Evolutionary conservation across 805 yeast species (phyloP).

Genomic region (Yarrowia yakushimensis): DNA sequence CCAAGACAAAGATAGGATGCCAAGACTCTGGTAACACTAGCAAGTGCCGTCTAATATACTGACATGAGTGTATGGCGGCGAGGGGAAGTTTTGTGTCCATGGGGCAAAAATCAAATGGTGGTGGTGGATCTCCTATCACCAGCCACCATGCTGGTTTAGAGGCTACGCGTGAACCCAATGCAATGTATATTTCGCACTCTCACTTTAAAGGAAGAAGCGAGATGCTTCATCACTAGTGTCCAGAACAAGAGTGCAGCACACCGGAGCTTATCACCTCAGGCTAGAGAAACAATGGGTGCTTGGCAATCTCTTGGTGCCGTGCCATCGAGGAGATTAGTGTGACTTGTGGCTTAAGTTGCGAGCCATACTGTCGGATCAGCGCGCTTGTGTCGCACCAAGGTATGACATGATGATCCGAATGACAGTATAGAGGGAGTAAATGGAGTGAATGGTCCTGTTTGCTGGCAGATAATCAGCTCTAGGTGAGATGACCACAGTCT

Average conservation of each 20-base stretch:
- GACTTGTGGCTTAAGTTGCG: background rate
- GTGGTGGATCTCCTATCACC: background rate
- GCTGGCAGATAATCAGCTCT: too few species aligned
- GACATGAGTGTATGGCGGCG: background rate
- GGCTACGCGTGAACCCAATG: background rate
- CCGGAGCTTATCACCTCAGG: background rate
- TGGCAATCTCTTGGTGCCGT: conserved; percentile 21
- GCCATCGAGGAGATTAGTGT: background rate
- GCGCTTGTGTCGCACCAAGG: background rate
- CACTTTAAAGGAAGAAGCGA: background rate
- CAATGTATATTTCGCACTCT: background rate
- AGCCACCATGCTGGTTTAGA: background rate
- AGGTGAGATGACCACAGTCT: too few species aligned
- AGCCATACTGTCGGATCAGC: background rate
- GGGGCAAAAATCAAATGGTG: background rate
- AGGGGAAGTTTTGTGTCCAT: background rate
- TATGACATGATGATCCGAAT: background rate
- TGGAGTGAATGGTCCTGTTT: too few species aligned
- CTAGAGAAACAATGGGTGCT: background rate
- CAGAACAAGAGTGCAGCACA: background rate
- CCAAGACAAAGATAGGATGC: background rate
- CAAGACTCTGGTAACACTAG: background rate
- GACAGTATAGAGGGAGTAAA: too few species aligned
- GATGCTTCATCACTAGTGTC: background rate
- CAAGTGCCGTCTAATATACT: background rate